Evolutionary conservation across 352 stramenopile species (phyloP), one percentile per base, ranked within the genome.

Genomic region (Phytopythium montanum): DNA sequence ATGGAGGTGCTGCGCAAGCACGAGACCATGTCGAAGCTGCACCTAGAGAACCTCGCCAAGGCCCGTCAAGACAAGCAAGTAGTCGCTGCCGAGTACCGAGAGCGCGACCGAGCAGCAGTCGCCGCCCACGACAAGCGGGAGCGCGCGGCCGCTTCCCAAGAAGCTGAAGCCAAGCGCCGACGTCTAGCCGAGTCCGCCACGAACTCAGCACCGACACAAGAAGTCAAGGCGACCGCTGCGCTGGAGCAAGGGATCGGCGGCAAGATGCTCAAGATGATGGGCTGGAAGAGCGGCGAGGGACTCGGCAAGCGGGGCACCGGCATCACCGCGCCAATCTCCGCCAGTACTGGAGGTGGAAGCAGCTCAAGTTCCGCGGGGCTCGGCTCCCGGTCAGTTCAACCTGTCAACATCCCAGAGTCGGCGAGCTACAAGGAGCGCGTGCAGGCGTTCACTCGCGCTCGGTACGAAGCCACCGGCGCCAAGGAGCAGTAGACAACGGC

Each of bases 181-280:
- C 36, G 38, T 19, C 16, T 58, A 25, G 25, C 25, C 1, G 53
- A 48, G 21, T 36, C 53, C 2, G 56, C 13, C 21, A 41, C 49
- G 18, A n/a, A 48, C n/a, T 28, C 10, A 2, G 36, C 25, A 53
- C 5, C 60, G 13, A n/a, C 68, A 18, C 51, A 62, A 23, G 66
- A 60, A 52, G 45, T 25, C 13, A 52, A 52, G 25, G 48, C 52
- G 45, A 19, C 60, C 9, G 45, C 45, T 1, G 62, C 69, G 4
- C 60, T 93, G 1, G 79, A 91, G 55, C 62, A 73, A 4, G 81
- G 84, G 2, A 88, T 95, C 44, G 86, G 86, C 12, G 86, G 80
- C 10, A 94, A 92, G 59, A 88, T 95, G 82, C 73, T 95, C 25
- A 91, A 92, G 56, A 85, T 92, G 73, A 95, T 94, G 86, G 86